Conservation (phyloP, 768 basidiomycete genomes). For the Amanita thiersii region DNA sequence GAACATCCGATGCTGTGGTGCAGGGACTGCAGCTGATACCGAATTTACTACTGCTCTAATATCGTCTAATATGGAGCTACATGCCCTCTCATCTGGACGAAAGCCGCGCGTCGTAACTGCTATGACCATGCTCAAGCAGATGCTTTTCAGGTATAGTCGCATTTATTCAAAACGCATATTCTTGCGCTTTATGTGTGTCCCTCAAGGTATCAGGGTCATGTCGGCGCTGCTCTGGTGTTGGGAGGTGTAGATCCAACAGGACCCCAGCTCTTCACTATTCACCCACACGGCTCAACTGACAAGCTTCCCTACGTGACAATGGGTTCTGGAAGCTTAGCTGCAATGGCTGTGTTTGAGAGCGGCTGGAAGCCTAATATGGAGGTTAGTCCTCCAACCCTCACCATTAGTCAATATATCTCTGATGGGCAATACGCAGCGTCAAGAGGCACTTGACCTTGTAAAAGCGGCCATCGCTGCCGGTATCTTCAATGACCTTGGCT, state of each 20-base stretch:
- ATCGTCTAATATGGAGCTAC: conserved; percentile 92
- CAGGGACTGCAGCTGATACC: conserved; percentile 98
- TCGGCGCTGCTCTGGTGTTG: conserved; percentile 93
- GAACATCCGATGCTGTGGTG: conserved; percentile 94
- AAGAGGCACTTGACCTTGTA: conserved; percentile 77
- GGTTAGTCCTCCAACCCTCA: conserved; percentile 31
- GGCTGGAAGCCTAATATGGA: conserved; percentile 77
- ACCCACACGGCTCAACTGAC: conserved; percentile 96
- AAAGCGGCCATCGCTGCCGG: conserved; percentile 85
- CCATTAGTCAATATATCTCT: not conserved
- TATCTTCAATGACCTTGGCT: conserved; percentile 99
- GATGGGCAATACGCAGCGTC: conserved; percentile 49
- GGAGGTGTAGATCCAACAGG: conserved; percentile 96
- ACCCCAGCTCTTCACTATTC: conserved; percentile 91
- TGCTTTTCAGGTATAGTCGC: conserved; percentile 69
- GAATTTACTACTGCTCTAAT: conserved; percentile 93
- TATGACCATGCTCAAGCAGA: conserved; percentile 98
- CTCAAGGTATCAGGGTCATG: conserved; percentile 79
- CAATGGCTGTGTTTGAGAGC: conserved; percentile 97
- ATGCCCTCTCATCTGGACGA: conserved; percentile 82
- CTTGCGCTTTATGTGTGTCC: not conserved
- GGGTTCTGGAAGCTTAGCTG: conserved; percentile 94
- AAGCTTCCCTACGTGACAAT: conserved; percentile 98
- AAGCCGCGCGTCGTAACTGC: conserved; percentile 94
- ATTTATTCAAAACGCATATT: not conserved